These are phyloP conservation scores for Mucor indicus DNA, from an alignment of 371 early-diverging fungal species.

Conservation along the genomic window DNA sequence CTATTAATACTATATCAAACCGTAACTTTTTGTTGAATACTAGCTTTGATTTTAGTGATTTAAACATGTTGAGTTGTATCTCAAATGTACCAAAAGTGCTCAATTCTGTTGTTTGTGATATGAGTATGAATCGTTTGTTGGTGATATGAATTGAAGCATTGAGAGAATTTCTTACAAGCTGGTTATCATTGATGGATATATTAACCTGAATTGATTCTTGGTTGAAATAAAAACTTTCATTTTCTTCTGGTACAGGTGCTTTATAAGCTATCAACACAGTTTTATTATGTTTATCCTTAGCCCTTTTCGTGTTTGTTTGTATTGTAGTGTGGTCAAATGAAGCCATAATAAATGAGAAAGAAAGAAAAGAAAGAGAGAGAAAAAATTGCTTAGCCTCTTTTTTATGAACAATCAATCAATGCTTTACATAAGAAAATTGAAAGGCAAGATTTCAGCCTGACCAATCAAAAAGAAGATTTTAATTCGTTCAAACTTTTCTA, in stretches of 20 bases:
- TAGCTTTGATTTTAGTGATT: conserved; percentile 6
- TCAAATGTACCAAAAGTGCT: conserved; percentile 5
- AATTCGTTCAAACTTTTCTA: too few species aligned
- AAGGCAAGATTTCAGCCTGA: too few species aligned
- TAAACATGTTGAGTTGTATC: conserved; percentile 1
- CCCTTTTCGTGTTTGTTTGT: too few species aligned
- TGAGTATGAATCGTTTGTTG: conserved; percentile 6
- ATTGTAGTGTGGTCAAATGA: too few species aligned
- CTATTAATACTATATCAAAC: conserved; percentile 3
- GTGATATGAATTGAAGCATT: conserved; percentile 7
- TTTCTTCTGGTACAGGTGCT: conserved; percentile 1
- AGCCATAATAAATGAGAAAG: too few species aligned
- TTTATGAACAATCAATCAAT: too few species aligned
- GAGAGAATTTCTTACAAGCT: conserved; percentile 1
- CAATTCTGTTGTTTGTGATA: conserved; percentile 3
- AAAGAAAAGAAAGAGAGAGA: too few species aligned
- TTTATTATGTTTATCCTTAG: too few species aligned
- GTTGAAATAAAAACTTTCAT: conserved; percentile 10
- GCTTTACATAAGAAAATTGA: too few species aligned
- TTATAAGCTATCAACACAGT: too few species aligned
- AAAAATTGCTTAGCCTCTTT: too few species aligned
- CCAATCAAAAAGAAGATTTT: too few species aligned
- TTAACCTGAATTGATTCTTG: conserved; percentile 1
- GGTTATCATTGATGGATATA: not conserved
- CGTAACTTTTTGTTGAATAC: not conserved